Evolutionary conservation across 768 basidiomycete genomes (phyloP), one percentile per base, ranked within the genome.

Genomic region (Pulveroboletus ravenelii): DNA sequence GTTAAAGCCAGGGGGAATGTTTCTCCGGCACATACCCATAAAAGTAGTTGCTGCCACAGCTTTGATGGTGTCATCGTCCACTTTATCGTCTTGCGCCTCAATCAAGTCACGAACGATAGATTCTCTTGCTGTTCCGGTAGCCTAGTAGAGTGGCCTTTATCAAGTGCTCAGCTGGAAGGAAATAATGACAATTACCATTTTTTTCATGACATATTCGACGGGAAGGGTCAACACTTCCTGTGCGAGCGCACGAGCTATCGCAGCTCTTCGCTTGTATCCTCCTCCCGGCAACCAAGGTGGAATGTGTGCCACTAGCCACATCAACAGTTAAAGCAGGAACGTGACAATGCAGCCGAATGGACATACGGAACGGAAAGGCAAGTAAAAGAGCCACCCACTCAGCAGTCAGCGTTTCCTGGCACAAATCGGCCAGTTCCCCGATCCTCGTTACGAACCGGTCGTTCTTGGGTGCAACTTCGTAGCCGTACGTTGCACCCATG

Each of bases 201-300:
- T 56, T 9, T 56, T 37, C 27, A 44, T 45, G 25, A 69, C 65
- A 15, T 52, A 69, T 13, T 56, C 23, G 3, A 63, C 42, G 2
- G 65, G 63, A 2, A 14, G 45, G 9, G 53, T 50, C 8, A 63
- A 42, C 10, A 67, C 45, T 8, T 69, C 63, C 20, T 41, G 15
- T 15, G 61, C 65, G 36, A 64, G 52, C 5, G n/a, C 35, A 38
- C 59, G 59, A 20, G 60, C 60, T 17, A 57, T 53, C 1, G 25
- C 39, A 32, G 59, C 63, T 9, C 12, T 31, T 34, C 42, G 42
- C 34, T 65, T 63, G 55, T 51, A 69, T 20, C n/a, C 23, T 18
- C 67, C 61, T 17, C 71, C 70, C 0, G 67, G 71, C 32, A 70
- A 51, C 70, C 70, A 72, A 2, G 58, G 57, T 0, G 71, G 71